Percentiles rank a stretch among this genome's conserved stretches.
Conservation (phyloP, 208 protist species). For the Borovskyia barvae region DNA sequence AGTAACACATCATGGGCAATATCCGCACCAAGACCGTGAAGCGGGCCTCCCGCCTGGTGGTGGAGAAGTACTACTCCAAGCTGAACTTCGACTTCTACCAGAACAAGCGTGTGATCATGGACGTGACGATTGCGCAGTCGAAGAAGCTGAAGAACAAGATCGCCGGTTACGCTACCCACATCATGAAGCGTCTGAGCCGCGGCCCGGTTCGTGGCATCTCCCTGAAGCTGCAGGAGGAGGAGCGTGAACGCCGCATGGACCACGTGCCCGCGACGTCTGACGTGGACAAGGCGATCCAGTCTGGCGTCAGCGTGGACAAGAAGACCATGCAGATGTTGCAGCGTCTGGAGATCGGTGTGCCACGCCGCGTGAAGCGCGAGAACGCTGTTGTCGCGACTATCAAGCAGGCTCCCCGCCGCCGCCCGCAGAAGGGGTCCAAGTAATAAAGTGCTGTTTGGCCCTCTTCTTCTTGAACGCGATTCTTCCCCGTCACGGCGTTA, state of each 20-base stretch:
- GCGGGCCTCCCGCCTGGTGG: constrained; percentile 97
- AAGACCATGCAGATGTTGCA: constrained; percentile 86
- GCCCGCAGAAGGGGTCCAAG: constrained; percentile 98
- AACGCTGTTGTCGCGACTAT: constrained; percentile 96
- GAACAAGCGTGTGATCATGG: constrained; percentile 98
- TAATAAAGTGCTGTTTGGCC: neutral
- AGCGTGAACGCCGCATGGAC: constrained; percentile 99
- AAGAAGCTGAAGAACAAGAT: constrained; percentile 99
- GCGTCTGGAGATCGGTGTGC: constrained; percentile 82
- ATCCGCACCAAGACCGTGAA: constrained; percentile 99
- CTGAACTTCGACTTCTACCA: constrained; percentile 99
- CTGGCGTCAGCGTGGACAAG: constrained; percentile 89
- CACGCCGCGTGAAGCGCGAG: constrained; percentile 57
- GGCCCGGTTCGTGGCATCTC: constrained; percentile 99
- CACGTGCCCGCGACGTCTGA: constrained; percentile 96
- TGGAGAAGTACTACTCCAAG: constrained; percentile 99
- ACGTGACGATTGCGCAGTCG: constrained; percentile 98
- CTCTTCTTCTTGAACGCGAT: too few relatives aligned
- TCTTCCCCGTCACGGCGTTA: too few relatives aligned
- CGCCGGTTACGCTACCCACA: constrained; percentile 98
- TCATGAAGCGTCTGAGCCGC: constrained; percentile 98
- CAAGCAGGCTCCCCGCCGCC: constrained; percentile 97
- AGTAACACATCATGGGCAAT: constrained; percentile 92
- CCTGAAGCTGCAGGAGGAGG: constrained; percentile 99
- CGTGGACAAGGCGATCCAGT: constrained; percentile 83